These are phyloP conservation scores for Xylariaceae sp. DNA, from an alignment of 2,329 filamentous ascomycete genomes.

Conservation along the genomic window DNA sequence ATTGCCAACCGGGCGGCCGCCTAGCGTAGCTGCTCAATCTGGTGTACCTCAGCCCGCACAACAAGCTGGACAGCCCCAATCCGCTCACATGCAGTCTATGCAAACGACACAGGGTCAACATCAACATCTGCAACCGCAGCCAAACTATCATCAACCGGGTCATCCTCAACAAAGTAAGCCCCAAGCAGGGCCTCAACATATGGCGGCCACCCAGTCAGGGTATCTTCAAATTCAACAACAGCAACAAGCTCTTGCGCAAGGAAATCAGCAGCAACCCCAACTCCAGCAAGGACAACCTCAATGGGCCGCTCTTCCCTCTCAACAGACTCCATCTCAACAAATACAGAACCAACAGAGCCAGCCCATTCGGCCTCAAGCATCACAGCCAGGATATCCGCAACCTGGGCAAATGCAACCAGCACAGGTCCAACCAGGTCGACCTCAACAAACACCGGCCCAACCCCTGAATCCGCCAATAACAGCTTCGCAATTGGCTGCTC, in stretches of 20 bases:
- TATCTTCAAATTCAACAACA: too few relatives aligned
- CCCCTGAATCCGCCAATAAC: not conserved
- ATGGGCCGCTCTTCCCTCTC: not conserved
- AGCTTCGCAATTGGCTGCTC: not conserved
- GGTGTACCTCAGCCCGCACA: not conserved
- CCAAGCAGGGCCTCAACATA: not conserved
- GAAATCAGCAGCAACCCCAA: too few relatives aligned
- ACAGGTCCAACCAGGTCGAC: conserved; percentile 14
- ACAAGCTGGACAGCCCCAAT: not conserved
- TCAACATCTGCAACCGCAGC: not conserved
- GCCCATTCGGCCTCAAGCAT: conserved; percentile 5
- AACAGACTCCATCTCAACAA: not conserved
- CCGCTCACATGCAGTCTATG: not conserved
- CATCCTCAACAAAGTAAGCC: conserved; percentile 4
- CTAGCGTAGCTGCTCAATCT: not conserved
- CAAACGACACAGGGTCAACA: not conserved
- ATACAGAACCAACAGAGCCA: not conserved
- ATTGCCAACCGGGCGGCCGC: not conserved
- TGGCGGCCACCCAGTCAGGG: too few relatives aligned
- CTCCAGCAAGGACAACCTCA: too few relatives aligned
- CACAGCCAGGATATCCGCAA: conserved; percentile 13
- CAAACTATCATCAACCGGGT: conserved; percentile 14
- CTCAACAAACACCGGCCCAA: conserved; percentile 9
- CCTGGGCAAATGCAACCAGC: not conserved
- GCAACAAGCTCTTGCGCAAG: too few relatives aligned